Evolutionary conservation across 2,329 filamentous ascomycete species (phyloP).

Genomic region (Ambrosiella cleistominuta): DNA sequence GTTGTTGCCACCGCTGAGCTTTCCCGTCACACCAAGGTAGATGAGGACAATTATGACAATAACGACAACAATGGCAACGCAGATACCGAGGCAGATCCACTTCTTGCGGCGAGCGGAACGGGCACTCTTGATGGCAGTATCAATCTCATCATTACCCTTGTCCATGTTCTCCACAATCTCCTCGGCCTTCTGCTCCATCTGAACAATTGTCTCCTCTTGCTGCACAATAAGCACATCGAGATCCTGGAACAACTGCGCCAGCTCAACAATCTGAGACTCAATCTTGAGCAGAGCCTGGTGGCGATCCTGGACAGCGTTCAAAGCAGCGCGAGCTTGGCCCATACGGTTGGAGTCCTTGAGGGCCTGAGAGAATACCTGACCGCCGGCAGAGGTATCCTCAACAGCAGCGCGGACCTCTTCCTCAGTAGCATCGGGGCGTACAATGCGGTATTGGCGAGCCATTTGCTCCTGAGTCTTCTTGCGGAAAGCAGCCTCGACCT

Average conservation of each 20-base stretch:
- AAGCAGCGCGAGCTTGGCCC: slow-evolving; percentile 62
- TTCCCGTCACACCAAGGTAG: slow-evolving; percentile 22
- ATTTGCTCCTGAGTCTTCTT: slow-evolving; percentile 69
- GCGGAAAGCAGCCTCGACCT: slow-evolving; percentile 62
- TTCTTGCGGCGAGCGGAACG: slow-evolving; percentile 76
- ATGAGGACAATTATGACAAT: slow-evolving; percentile 34
- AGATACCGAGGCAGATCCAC: slow-evolving; percentile 82
- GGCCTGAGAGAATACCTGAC: slow-evolving; percentile 76
- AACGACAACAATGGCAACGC: slow-evolving; percentile 35
- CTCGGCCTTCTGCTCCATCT: slow-evolving; percentile 76
- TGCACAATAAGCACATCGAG: slow-evolving; percentile 72
- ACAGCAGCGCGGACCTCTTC: slow-evolving; percentile 62
- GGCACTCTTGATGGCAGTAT: slow-evolving; percentile 65
- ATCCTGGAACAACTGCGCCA: slow-evolving; percentile 76
- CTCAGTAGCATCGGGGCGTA: slow-evolving; percentile 63
- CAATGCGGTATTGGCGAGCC: slow-evolving; percentile 78
- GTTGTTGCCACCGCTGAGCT: slow-evolving; percentile 17
- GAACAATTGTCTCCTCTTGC: slow-evolving; percentile 62
- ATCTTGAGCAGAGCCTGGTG: slow-evolving; percentile 84
- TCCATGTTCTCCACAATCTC: slow-evolving; percentile 71
- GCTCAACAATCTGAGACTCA: slow-evolving; percentile 72
- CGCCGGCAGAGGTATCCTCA: slow-evolving; percentile 44
- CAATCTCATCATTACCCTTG: slow-evolving; percentile 71
- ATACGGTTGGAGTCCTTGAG: slow-evolving; percentile 65
- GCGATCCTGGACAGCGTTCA: slow-evolving; percentile 64